Evolutionary conservation across 805 yeast genomes (phyloP).

Genomic region (Zygotorulaspora sp.): DNA sequence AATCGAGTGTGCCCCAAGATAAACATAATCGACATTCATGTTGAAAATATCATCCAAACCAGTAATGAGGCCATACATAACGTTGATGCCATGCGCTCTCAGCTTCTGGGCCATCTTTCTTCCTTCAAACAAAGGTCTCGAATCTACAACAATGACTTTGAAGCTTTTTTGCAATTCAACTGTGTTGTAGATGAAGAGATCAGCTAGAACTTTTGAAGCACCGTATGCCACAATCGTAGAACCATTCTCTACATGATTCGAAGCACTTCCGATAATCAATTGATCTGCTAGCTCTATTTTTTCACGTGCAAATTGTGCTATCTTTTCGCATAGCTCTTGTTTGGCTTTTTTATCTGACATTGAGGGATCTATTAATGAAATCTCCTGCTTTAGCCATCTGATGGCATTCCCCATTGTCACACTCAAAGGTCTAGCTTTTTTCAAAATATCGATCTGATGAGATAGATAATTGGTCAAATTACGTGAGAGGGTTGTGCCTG

Average conservation of each 20-base stretch:
- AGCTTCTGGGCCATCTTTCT: constrained; percentile 65
- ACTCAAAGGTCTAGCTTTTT: constrained; percentile 84
- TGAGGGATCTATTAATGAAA: constrained; percentile 75
- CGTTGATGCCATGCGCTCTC: constrained; percentile 57
- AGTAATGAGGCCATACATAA: constrained; percentile 71
- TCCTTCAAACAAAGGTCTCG: constrained; percentile 93
- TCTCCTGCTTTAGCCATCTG: constrained; percentile 94
- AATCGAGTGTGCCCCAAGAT: constrained; percentile 96
- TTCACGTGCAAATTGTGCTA: constrained; percentile 78
- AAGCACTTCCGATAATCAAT: constrained; percentile 76
- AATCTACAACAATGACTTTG: constrained; percentile 82
- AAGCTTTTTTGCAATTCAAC: constrained; percentile 59
- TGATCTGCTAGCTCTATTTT: constrained; percentile 78
- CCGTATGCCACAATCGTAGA: constrained; percentile 85
- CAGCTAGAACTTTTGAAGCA: constrained; percentile 75
- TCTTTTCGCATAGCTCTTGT: constrained; percentile 53
- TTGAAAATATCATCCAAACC: constrained; percentile 76
- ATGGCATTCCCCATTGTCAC: constrained; percentile 97
- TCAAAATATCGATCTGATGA: constrained; percentile 88
- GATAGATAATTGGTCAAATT: constrained; percentile 83
- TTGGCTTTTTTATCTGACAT: constrained; percentile 57
- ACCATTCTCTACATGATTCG: constrained; percentile 67
- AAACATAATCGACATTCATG: constrained; percentile 77
- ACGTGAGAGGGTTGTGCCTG: constrained; percentile 78
- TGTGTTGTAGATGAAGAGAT: constrained; percentile 67